Conservation (phyloP, 2,329 filamentous ascomycete genomes). For the Colletotrichum musae region DNA sequence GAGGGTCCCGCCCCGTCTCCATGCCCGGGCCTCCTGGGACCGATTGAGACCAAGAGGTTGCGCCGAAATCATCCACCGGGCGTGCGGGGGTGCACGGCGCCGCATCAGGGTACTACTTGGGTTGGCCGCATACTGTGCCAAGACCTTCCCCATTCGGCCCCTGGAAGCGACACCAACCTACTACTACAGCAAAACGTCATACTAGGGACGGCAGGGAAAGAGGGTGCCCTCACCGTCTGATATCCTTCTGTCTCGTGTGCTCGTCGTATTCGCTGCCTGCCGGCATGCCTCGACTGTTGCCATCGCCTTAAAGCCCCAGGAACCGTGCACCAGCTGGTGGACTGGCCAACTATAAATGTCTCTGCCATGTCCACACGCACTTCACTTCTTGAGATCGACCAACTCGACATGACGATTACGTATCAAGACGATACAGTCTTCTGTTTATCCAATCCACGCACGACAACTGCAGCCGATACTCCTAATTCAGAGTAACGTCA, state of each 20-base stretch:
- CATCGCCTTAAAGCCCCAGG: conserved; percentile 3
- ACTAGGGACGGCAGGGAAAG: background rate
- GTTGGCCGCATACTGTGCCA: background rate
- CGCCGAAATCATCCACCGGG: background rate
- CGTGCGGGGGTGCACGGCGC: conserved; percentile 1
- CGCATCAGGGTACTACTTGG: background rate
- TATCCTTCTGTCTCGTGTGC: conserved; percentile 6
- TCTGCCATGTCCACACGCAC: background rate
- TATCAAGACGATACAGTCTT: background rate
- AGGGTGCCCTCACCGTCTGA: conserved; percentile 3
- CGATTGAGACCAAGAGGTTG: background rate
- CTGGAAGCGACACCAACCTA: background rate
- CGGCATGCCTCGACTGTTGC: conserved; percentile 6
- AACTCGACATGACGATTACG: too few relatives aligned
- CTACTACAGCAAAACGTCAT: background rate
- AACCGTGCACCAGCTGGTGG: conserved; percentile 6
- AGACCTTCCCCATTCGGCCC: background rate
- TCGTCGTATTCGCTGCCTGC: conserved; percentile 15
- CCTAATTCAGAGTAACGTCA: background rate
- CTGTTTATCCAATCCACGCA: background rate
- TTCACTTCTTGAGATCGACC: too few relatives aligned
- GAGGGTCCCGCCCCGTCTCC: too few relatives aligned
- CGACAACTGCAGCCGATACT: background rate
- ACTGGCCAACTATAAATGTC: conserved; percentile 2
- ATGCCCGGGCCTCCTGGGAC: too few relatives aligned